A percentile compares a stretch with the other conserved stretches of the same genome.
These are phyloP conservation scores for Sequoia sempervirens DNA, from an alignment of 75 land plant genomes.

Conservation along the genomic window DNA sequence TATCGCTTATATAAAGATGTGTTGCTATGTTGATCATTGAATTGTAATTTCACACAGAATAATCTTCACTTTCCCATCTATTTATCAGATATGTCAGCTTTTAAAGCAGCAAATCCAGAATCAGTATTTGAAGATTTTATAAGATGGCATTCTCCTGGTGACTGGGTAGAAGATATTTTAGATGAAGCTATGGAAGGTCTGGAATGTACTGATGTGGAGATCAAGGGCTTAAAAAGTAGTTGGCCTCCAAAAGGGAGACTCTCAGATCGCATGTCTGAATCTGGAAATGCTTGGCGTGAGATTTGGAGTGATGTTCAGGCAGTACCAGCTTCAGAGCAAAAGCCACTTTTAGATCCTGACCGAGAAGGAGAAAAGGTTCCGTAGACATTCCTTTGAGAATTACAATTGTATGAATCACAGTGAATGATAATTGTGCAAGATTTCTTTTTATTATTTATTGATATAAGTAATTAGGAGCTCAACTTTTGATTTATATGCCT, in stretches of 20 bases:
- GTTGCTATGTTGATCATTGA: neutral
- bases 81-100: constrained; percentile 91
- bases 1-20: neutral
- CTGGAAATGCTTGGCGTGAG: constrained; percentile 71
- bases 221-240: neutral
- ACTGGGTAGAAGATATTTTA: constrained; percentile 56
- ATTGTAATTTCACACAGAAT: neutral
- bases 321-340: constrained; percentile 72
- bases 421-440: neutral
- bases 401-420: neutral
- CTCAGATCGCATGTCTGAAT: constrained; percentile 77
- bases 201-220: constrained; percentile 1
- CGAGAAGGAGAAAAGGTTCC: constrained; percentile 95
- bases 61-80: neutral
- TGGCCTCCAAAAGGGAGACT: constrained; percentile 84
- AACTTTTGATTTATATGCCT: neutral
- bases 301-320: constrained; percentile 80
- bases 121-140: constrained; percentile 96
- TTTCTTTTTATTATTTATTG: neutral
- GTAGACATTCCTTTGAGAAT: neutral
- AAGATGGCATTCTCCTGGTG: constrained; percentile 95
- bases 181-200: constrained; percentile 10
- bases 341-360: constrained; percentile 83
- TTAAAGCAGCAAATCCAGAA: constrained; percentile 98
- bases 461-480: neutral